Percentiles rank a stretch among this genome's conserved stretches.
Conservation (phyloP, 768 basidiomycete species). For the Lactarius sp. region DNA sequence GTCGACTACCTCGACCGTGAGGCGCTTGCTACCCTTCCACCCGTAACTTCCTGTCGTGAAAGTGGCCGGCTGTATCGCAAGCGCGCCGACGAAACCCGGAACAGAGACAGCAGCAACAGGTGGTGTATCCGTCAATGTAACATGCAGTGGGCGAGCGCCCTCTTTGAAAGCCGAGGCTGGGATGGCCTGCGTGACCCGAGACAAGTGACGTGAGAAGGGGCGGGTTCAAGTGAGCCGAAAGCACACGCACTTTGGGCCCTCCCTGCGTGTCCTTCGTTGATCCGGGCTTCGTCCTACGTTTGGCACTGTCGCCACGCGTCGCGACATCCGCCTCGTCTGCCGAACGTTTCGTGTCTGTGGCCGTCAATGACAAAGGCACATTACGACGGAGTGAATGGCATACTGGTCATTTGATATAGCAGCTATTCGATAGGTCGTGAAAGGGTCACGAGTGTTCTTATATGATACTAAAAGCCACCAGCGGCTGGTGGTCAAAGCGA, state of each 20-base stretch:
- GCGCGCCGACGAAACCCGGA: constrained; percentile 55
- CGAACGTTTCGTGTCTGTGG: constrained; percentile 16
- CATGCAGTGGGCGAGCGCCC: constrained; percentile 65
- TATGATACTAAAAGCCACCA: not conserved
- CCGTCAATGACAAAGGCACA: not conserved
- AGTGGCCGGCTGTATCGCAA: constrained; percentile 51
- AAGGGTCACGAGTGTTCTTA: not conserved
- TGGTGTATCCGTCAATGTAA: constrained; percentile 62
- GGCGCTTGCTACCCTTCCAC: constrained; percentile 73
- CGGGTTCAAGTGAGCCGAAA: not conserved
- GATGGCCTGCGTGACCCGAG: not conserved
- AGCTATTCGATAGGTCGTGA: not conserved
- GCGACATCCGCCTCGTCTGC: constrained; percentile 14
- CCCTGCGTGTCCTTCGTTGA: constrained; percentile 10
- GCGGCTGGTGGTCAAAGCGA: not conserved
- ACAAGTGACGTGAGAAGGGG: not conserved
- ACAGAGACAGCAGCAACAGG: constrained; percentile 49
- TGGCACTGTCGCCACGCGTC: not conserved
- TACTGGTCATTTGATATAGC: constrained; percentile 1
- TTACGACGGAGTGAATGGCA: not conserved
- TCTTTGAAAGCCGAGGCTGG: constrained; percentile 49
- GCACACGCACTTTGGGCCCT: constrained; percentile 14
- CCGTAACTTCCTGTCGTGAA: constrained; percentile 79
- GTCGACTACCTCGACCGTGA: constrained; percentile 58
- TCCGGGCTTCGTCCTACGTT: constrained; percentile 7